Percentiles rank a stretch among this genome's conserved stretches.
Evolutionary conservation across 352 stramenopile species (phyloP).

Genomic region (Thraustochytrium sp.): DNA sequence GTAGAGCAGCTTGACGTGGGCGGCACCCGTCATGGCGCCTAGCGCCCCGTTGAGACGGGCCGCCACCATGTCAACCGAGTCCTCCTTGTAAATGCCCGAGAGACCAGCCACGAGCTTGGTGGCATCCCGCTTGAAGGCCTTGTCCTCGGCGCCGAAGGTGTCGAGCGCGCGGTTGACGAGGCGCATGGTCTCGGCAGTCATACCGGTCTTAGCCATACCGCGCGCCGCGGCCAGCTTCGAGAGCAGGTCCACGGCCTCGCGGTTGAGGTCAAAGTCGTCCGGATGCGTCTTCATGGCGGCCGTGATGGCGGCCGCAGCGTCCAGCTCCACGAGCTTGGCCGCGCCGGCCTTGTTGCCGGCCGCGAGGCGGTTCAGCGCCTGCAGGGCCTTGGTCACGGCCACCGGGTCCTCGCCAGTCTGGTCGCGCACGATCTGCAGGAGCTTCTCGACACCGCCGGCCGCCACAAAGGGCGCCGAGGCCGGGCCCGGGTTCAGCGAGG

Average conservation of each 20-base stretch:
- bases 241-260: slow-evolving; percentile 13
- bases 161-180: slow-evolving; percentile 22
- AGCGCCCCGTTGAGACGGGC: not conserved
- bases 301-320: slow-evolving; percentile 27
- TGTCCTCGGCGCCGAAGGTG: not conserved
- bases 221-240: slow-evolving; percentile 26
- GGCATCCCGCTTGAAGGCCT: not conserved
- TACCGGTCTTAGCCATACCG: slow-evolving; percentile 17
- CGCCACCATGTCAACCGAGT: slow-evolving; percentile 39
- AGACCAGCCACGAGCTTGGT: slow-evolving; percentile 40
- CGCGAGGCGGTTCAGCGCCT: slow-evolving; percentile 8
- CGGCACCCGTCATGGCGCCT: not conserved
- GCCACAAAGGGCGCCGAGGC: not conserved
- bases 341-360: slow-evolving; percentile 19
- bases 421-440: slow-evolving; percentile 3
- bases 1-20: slow-evolving; percentile 47
- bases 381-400: not conserved
- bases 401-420: slow-evolving; percentile 12
- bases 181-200: slow-evolving; percentile 24
- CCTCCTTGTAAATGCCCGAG: slow-evolving; percentile 41
- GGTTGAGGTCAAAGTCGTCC: slow-evolving; percentile 22
- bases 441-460: slow-evolving; percentile 11
- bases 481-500: not conserved
- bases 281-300: not conserved
- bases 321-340: not conserved